A percentile compares a stretch with the other conserved stretches of the same genome.
Evolutionary conservation across 2,329 filamentous ascomycete genomes (phyloP).

Genomic region (Celoporthe dispersa): DNA sequence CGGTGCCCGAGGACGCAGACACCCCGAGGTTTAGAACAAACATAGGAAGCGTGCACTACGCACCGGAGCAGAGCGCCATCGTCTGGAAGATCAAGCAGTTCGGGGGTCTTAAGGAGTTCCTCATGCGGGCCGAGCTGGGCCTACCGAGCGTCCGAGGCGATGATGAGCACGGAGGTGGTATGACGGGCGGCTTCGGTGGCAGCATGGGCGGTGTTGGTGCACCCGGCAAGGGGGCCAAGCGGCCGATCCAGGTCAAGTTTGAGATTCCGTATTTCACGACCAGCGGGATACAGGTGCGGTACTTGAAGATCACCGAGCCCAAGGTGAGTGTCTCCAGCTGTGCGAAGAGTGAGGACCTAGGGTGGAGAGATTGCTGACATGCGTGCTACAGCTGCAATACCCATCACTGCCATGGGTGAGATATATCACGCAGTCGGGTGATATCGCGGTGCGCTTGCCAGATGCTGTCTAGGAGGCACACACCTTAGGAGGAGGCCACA

Average conservation of each 20-base stretch:
- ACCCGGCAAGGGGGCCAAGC: conserved; percentile 80
- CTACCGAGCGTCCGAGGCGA: conserved; percentile 93
- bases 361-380: conserved; percentile 13
- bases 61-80: conserved; percentile 94
- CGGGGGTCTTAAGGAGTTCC: conserved; percentile 95
- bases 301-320: conserved; percentile 98
- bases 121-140: conserved; percentile 96
- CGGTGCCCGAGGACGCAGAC: conserved; percentile 96
- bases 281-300: conserved; percentile 96
- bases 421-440: conserved; percentile 97
- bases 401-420: conserved; percentile 96
- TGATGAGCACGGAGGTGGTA: conserved; percentile 92
- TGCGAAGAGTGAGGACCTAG: conserved; percentile 20
- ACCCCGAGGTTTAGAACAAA: conserved; percentile 96
- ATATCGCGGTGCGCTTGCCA: conserved; percentile 94
- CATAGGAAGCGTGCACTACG: conserved; percentile 96
- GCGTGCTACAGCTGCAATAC: conserved; percentile 79
- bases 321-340: conserved; percentile 68
- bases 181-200: conserved; percentile 96
- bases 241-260: conserved; percentile 98
- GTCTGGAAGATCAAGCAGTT: conserved; percentile 99
- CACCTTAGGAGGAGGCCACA: not conserved
- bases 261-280: conserved; percentile 99
- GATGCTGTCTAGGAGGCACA: conserved; percentile 69
- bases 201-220: conserved; percentile 92